Conservation (phyloP, 1,139 yeast species). For the Lodderomyces oxycetoniae region DNA sequence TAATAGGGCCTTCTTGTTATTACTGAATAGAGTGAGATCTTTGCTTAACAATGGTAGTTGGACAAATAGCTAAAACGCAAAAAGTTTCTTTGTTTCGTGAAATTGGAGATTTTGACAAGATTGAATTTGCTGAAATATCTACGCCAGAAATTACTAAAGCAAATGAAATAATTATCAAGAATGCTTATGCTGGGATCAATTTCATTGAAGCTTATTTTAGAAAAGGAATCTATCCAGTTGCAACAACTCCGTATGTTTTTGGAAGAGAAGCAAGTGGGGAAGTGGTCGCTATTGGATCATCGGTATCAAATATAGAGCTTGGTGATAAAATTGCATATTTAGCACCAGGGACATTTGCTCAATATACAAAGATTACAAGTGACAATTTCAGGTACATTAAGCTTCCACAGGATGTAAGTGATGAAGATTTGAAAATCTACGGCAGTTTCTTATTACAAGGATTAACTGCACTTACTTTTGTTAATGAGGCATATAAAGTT, state of each 20-base stretch:
- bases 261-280: slow-evolving; percentile 88
- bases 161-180: slow-evolving; percentile 62
- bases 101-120: slow-evolving; percentile 43
- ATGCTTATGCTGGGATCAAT: slow-evolving; percentile 72
- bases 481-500: slow-evolving; percentile 61
- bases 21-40: too few species aligned
- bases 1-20: too few species aligned
- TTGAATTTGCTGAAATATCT: slow-evolving; percentile 50
- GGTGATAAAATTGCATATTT: slow-evolving; percentile 73
- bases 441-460: slow-evolving; percentile 70
- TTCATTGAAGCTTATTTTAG: slow-evolving; percentile 82
- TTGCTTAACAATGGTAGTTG: too few species aligned
- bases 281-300: slow-evolving; percentile 62
- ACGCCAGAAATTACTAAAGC: slow-evolving; percentile 52
- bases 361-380: slow-evolving; percentile 53
- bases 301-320: slow-evolving; percentile 51
- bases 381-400: slow-evolving; percentile 32
- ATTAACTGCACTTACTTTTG: slow-evolving; percentile 70
- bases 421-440: slow-evolving; percentile 46
- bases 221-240: slow-evolving; percentile 55
- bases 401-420: slow-evolving; percentile 44
- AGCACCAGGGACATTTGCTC: slow-evolving; percentile 56
- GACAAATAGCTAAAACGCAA: slow-evolving; percentile 56
- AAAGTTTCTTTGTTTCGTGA: slow-evolving; percentile 54
- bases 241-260: slow-evolving; percentile 50